Conservation (phyloP, 352 stramenopile species). For the Phytophthora syringae region DNA sequence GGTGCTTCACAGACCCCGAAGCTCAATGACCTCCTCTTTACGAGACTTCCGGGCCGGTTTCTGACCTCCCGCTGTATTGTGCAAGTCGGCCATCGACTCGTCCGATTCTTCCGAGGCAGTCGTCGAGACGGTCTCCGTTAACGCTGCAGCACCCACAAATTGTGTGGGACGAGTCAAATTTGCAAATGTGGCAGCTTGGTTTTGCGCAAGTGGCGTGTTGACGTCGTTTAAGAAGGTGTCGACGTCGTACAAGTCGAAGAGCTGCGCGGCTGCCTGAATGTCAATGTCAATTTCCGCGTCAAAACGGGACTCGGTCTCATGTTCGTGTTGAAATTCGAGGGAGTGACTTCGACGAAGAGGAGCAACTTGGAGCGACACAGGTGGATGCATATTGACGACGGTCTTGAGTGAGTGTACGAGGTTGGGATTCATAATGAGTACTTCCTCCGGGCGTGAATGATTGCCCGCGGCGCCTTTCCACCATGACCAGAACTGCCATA, state of each 20-base stretch:
- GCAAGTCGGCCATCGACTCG: background rate
- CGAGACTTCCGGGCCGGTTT: slow-evolving; percentile 3
- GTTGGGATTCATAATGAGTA: too few species aligned
- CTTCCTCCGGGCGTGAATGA: background rate
- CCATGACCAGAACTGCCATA: background rate
- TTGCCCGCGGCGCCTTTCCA: background rate
- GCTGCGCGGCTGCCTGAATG: slow-evolving; percentile 3
- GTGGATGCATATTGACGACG: background rate
- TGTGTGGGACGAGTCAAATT: too few species aligned
- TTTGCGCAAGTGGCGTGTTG: background rate
- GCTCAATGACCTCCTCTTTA: slow-evolving; percentile 15
- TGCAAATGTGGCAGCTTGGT: background rate
- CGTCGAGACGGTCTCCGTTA: background rate
- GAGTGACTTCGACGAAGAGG: slow-evolving; percentile 9
- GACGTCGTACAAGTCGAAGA: slow-evolving; percentile 20
- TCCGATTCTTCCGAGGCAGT: background rate
- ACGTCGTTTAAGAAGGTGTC: slow-evolving; percentile 4
- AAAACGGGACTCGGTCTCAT: background rate
- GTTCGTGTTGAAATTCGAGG: slow-evolving; percentile 3
- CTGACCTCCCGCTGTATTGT: background rate
- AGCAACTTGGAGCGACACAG: background rate
- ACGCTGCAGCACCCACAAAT: background rate
- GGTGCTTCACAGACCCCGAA: slow-evolving; percentile 4
- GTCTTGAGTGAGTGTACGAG: background rate
- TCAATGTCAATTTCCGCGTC: background rate